Conservation (phyloP, 306 rosid species). For the Alnus rubra region DNA sequence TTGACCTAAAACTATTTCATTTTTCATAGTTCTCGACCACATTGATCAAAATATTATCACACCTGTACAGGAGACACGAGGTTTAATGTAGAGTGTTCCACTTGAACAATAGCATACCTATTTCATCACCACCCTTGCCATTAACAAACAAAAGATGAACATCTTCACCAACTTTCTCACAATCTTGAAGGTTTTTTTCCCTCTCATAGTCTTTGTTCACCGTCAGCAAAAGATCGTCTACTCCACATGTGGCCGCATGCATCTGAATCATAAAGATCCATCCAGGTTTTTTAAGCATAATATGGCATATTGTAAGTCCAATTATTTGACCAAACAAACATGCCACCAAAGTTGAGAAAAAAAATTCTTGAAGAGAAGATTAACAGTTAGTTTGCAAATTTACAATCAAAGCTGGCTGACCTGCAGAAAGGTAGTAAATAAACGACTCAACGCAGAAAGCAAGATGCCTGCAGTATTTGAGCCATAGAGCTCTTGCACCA, state of each 20-base stretch:
- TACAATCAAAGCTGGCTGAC: conserved; percentile 39
- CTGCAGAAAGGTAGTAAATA: conserved; percentile 83
- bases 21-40: background rate
- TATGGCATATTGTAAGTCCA: background rate
- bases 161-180: conserved; percentile 79
- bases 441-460: conserved; percentile 84
- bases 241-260: conserved; percentile 95
- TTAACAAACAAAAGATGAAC: conserved; percentile 69
- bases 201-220: conserved; percentile 65
- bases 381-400: background rate
- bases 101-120: conserved; percentile 50
- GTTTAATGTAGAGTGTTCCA: conserved; percentile 9
- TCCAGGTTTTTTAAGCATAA: background rate
- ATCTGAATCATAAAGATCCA: conserved; percentile 46
- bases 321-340: background rate
- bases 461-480: conserved; percentile 74
- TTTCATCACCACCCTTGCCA: conserved; percentile 44
- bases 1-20: background rate
- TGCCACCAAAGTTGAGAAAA: background rate
- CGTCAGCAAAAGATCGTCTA: conserved; percentile 78
- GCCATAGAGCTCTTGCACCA: conserved; percentile 90
- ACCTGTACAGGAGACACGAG: conserved; percentile 15
- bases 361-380: background rate
- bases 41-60: conserved; percentile 11
- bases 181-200: conserved; percentile 64